Evolutionary conservation across 2,329 filamentous ascomycete genomes (phyloP).

Genomic region (Trichoderma harzianum): DNA sequence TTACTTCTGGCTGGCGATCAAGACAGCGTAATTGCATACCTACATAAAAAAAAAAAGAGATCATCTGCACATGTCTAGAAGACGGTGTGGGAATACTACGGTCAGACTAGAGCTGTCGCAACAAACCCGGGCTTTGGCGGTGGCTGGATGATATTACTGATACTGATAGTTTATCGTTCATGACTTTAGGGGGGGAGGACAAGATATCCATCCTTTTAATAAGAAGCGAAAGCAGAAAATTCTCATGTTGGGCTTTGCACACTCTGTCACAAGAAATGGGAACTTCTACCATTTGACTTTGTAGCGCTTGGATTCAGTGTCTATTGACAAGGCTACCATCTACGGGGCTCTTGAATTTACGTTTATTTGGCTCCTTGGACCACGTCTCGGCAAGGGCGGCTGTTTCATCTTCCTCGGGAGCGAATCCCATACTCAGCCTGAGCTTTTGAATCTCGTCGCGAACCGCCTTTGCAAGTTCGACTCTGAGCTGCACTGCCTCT

Average conservation of each 20-base stretch:
- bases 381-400: constrained; percentile 79
- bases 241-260: not conserved
- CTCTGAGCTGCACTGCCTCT: constrained; percentile 68
- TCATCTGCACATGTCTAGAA: not conserved
- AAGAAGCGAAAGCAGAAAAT: not conserved
- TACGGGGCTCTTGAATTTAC: constrained; percentile 51
- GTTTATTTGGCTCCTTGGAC: constrained; percentile 50
- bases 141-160: constrained; percentile 12
- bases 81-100: not conserved
- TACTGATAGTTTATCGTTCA: constrained; percentile 4
- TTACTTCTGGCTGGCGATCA: not conserved
- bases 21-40: not conserved
- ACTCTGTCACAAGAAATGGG: not conserved
- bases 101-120: not conserved
- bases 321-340: constrained; percentile 51
- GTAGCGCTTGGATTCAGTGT: constrained; percentile 25
- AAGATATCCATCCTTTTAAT: constrained; percentile 11
- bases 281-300: not conserved
- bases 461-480: constrained; percentile 76
- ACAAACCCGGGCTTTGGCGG: not conserved
- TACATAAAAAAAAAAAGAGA: not conserved
- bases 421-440: constrained; percentile 65
- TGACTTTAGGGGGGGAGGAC: not conserved
- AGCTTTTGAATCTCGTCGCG: constrained; percentile 78
- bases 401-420: constrained; percentile 74